Conservation (phyloP, 2,329 filamentous ascomycete species). For the Cladobotryum protrusum region DNA sequence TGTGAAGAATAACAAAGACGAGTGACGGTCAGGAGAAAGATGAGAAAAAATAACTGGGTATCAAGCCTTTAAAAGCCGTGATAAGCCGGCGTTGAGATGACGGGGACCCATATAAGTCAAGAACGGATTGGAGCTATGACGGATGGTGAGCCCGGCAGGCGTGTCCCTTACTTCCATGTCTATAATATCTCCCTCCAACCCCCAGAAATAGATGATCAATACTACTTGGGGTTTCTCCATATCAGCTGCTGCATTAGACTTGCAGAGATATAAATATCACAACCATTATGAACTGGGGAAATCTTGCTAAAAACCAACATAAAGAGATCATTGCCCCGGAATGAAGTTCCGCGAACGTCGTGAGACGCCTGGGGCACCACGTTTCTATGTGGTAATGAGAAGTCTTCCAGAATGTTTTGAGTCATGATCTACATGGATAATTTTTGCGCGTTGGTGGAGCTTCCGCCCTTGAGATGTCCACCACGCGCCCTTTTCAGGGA, state of each 20-base stretch:
- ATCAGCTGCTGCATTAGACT: too few relatives aligned
- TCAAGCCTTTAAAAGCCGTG: background rate
- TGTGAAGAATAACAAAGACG: too few relatives aligned
- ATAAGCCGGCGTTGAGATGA: background rate
- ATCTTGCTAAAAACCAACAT: background rate
- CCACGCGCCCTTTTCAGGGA: too few relatives aligned
- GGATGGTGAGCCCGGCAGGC: background rate
- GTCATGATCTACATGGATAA: conserved; percentile 9
- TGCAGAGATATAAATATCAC: background rate
- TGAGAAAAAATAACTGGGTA: background rate
- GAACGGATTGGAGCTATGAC: background rate
- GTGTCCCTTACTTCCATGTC: background rate
- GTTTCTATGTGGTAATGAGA: conserved; percentile 3
- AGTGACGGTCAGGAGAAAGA: too few relatives aligned
- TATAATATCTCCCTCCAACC: background rate
- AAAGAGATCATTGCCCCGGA: background rate
- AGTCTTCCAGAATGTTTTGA: conserved; percentile 10
- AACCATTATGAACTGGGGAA: background rate
- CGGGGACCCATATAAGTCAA: background rate
- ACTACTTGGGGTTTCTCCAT: background rate
- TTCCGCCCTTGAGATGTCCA: background rate
- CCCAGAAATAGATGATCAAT: conserved; percentile 4
- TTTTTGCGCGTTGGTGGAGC: conserved; percentile 7
- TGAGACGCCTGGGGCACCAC: background rate
- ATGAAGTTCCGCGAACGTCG: background rate